Base-by-base conservation (phyloP, 78 protist genomes). In the Creolimax fragrantissima region DNA sequence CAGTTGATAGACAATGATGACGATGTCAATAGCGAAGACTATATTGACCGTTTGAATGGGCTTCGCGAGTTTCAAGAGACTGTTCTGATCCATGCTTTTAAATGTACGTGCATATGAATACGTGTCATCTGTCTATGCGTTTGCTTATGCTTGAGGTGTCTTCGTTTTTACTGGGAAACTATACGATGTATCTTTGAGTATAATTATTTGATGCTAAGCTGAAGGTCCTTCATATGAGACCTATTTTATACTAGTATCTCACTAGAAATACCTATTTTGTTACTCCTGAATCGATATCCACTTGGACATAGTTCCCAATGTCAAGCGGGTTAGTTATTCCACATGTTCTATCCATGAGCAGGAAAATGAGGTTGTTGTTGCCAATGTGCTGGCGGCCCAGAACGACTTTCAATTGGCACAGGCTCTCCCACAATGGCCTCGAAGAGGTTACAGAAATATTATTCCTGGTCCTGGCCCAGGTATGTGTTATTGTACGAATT, bases 321-420 rank as follows among this genome's bases (percentile, higher is more conserved):
- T 44, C 3, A 2, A 41, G 43, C 44, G 84, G 2, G 58, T 95
- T 24, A 47, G 86, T 36, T 95, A 95, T 92, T 89, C 93, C 42
- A 95, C 96, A 35, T 95, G 96, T 92, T 92, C 95, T 24, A 43
- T 93, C 4, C 42, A 92, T 91, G 44, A n/a, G 36, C 45, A 3
- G 5, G 96, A 95, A 90, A 95, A 95, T 85, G 96, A 95, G 81
- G 92, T 6, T 24, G 96, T 95, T 3, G 95, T 95, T 3, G 89
- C 81, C 41, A 37, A 39, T 5, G 91, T 42, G 0, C 36, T 89
- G 3, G 91, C 91, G 35, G 3, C 83, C 5, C 35, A 11, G 45
- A 35, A 4, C 36, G n/a, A 35, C 44, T 89, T 89, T 17, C 41
- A 3, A 3, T 37, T 89, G 5, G 66, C 0, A 0, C 3, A 41